Base-by-base conservation (phyloP, 1,284 basidiomycete species). In the Cystobasidiaceae sp. region DNA sequence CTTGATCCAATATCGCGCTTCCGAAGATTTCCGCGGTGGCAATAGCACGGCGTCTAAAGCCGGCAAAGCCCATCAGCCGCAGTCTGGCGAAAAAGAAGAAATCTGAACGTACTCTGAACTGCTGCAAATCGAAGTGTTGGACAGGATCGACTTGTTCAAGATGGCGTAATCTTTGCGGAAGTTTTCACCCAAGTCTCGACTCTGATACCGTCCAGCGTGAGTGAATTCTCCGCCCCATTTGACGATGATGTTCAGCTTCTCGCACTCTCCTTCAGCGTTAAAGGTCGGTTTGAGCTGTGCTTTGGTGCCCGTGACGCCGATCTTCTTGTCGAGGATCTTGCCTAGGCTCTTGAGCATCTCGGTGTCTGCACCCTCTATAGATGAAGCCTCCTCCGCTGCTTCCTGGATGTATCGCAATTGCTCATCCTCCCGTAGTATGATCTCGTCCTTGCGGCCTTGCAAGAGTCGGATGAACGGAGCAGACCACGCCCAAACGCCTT, bases 171-270 rank as follows among this genome's bases (percentile, higher is more conserved):
- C 74, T 71, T 75, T 77, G 50, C 74, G 73, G 70, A 76, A 74
- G 62, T 76, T 76, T 78, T 94, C 92, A 1, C 93, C 94, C 6
- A 97, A 82, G 77, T 98, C 96, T 58, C 92, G 85, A 13, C 93
- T 93, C 79, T 98, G 96, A 76, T 98, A 97, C 58, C 91, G 82
- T 4, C 94, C 93, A 0, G 93, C 93, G 78, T 99, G 96, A 0
- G 94, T 97, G 76, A 97, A 97, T 81, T 97, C 93, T 34, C 94
- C 94, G 49, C 94, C 94, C 96, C 96, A 98, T 78, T 99, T 99
- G 79, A 99, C 92, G 1, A 97, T 92, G 41, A 97, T 80, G 39
- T 94, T 94, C 73, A 98, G 80, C 80, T 97, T 97, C 66, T 88
- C 90, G 70, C 71, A 73, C 2, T 45, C 37, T 0, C 67, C 69